Evolutionary conservation across 129 eudicot species (phyloP).

Genomic region (Flaveria bidentis): DNA sequence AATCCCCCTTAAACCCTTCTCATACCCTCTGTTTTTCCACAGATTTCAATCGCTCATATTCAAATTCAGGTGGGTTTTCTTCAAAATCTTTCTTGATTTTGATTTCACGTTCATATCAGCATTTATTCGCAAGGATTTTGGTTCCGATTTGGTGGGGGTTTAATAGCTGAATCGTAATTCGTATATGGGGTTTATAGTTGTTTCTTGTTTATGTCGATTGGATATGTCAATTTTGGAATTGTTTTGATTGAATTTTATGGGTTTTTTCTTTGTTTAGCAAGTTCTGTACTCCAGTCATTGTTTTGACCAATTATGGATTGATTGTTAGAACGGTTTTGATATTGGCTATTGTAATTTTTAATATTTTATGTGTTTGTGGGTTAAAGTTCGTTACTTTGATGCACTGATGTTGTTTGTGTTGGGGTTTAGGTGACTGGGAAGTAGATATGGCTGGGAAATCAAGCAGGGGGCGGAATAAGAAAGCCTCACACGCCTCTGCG

Average conservation of each 20-base stretch:
- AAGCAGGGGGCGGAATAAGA: constrained; percentile 72
- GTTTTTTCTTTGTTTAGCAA: not conserved
- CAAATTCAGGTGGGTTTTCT: constrained; percentile 34
- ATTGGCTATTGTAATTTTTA: not conserved
- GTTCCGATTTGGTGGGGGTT: constrained; percentile 13
- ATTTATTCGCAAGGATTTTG: constrained; percentile 27
- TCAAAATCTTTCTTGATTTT: not conserved
- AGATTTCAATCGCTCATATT: constrained; percentile 37
- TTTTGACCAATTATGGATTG: not conserved
- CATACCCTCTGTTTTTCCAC: constrained; percentile 22
- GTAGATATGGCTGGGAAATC: constrained; percentile 88
- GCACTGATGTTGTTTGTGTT: constrained; percentile 8
- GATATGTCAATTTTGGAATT: not conserved
- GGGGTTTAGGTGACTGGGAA: constrained; percentile 36
- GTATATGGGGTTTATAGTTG: not conserved
- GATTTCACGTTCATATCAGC: constrained; percentile 15
- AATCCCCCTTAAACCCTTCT: constrained; percentile 22
- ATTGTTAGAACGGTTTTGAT: not conserved
- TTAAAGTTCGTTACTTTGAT: not conserved
- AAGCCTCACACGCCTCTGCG: constrained; percentile 44
- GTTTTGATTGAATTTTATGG: not conserved
- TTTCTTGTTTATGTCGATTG: not conserved
- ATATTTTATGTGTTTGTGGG: not conserved
- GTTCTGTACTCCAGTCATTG: not conserved
- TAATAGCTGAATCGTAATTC: constrained; percentile 7